Base-by-base conservation (phyloP, 73 alveolate species). In the Diophrys appendiculata region DNA sequence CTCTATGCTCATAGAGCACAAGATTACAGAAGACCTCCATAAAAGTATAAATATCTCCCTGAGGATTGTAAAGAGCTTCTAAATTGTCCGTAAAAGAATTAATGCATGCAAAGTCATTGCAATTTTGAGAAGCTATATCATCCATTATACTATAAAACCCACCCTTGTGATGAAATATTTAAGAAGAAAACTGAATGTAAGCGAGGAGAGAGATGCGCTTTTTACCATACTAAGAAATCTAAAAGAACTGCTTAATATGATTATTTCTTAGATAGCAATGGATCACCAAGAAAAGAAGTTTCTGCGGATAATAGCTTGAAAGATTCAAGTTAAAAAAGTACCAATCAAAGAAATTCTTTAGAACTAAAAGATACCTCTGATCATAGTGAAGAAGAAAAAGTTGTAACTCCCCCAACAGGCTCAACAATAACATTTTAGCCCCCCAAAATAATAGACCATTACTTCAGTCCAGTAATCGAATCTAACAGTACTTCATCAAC, bases 1-100 rank as follows among this genome's bases (percentile, higher is more conserved):
- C 72, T 85, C n/a, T 85, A 85, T 68, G 86, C 82, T 24, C 93
- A 85, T 60, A 80, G 72, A 33, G 56, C 81, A 1, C 34, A 85
- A 26, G 93, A 85, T 34, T 85, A 79, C 69, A 77, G 93, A 78
- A 77, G 93, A 56, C 81, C 86, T 31, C 93, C 93, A 30, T 88
- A 85, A 35, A 25, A 70, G 29, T 70, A 78, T 43, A 68, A 81
- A 64, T 85, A 85, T 64, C 55, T 29, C 30, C 93, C 93, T 0
- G 93, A 85, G 52, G 86, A 78, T 33, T 85, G 93, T 23, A 14
- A 43, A 5, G 52, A 72, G 29, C 72, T 60, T 11, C 5, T 71
- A 0, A 72, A 72, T n/a, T 72, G 81, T 52, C 72, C 69, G 33
- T 25, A 72, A 23, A 72, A 72, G 18, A 43, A 11, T 5, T 11